phyloP scores from a whole-genome alignment of 208 protist genomes.

The Porcisia deanei region DNA sequence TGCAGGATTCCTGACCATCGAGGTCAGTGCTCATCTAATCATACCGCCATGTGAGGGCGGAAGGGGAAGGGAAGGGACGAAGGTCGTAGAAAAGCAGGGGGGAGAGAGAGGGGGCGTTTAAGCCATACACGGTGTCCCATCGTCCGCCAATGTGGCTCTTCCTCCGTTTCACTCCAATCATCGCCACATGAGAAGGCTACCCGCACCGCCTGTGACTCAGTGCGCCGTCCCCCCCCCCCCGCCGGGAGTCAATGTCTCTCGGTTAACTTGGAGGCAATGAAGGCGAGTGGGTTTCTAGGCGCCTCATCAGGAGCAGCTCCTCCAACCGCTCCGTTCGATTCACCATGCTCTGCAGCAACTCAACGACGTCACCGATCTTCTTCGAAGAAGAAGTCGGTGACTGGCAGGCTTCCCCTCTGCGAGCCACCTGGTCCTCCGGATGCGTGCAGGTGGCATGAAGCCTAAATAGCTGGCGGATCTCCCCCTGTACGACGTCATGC shows the following conservation, averaged over 20 bases:
- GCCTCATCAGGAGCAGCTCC: constrained; percentile 20
- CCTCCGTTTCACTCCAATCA: neutral
- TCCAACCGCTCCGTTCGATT: constrained; percentile 44
- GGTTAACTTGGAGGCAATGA: neutral
- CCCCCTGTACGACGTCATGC: constrained; percentile 33
- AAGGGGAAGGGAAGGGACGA: neutral
- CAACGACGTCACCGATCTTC: constrained; percentile 18
- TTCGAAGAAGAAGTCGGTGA: neutral
- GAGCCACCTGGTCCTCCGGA: neutral
- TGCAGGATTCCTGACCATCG: neutral
- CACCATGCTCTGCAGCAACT: constrained; percentile 40
- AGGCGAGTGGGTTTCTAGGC: neutral
- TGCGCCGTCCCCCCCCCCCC: neutral
- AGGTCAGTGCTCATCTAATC: neutral
- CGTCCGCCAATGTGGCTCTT: neutral
- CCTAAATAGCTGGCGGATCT: constrained; percentile 29
- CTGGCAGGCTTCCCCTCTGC: neutral
- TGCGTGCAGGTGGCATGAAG: constrained; percentile 2
- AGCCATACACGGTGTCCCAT: neutral
- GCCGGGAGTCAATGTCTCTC: too few relatives aligned
- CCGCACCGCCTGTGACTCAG: neutral
- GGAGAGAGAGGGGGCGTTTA: neutral
- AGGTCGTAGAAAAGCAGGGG: neutral
- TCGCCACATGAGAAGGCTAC: neutral
- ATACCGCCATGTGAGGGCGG: neutral